A percentile compares a stretch with the other conserved stretches of the same genome.
Conservation (phyloP, 768 basidiomycete species). For the Leccinum pellstonianum region DNA sequence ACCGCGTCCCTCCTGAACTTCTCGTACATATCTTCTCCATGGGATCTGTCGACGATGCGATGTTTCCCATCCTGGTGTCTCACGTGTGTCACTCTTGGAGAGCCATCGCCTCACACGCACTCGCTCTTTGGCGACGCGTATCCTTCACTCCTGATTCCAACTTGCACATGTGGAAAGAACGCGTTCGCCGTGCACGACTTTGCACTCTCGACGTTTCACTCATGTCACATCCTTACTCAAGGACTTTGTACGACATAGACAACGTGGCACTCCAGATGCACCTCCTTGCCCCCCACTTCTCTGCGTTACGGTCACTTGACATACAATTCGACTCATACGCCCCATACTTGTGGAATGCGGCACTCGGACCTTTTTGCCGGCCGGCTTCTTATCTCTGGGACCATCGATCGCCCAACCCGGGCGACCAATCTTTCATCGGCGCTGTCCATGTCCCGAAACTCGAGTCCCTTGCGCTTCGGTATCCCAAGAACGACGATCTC, state of each 20-base stretch:
- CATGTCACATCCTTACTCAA: conserved; percentile 34
- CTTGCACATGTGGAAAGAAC: conserved; percentile 60
- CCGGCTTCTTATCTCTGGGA: conserved; percentile 28
- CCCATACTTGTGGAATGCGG: conserved; percentile 68
- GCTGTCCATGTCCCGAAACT: conserved; percentile 42
- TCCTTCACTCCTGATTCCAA: conserved; percentile 42
- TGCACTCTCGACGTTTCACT: conserved; percentile 63
- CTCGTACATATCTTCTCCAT: conserved; percentile 62
- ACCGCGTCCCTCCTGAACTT: conserved; percentile 60
- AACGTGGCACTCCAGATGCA: conserved; percentile 63
- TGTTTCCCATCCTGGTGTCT: conserved; percentile 61
- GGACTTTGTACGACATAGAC: conserved; percentile 31
- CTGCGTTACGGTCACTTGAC: conserved; percentile 61
- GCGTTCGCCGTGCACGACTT: conserved; percentile 56
- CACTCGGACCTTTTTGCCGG: conserved; percentile 54
- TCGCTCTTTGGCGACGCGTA: conserved; percentile 63
- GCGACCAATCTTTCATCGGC: conserved; percentile 10
- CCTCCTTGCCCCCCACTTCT: conserved; percentile 45
- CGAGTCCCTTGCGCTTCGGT: conserved; percentile 55
- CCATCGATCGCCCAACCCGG: conserved; percentile 13
- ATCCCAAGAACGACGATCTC: conserved; percentile 66
- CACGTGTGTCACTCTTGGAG: conserved; percentile 72
- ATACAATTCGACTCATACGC: conserved; percentile 54
- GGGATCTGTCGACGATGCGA: conserved; percentile 53
- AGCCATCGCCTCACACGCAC: conserved; percentile 56